Evolutionary conservation across 1,284 basidiomycete genomes (phyloP).

Genomic region (Entoloma clypeatum): DNA sequence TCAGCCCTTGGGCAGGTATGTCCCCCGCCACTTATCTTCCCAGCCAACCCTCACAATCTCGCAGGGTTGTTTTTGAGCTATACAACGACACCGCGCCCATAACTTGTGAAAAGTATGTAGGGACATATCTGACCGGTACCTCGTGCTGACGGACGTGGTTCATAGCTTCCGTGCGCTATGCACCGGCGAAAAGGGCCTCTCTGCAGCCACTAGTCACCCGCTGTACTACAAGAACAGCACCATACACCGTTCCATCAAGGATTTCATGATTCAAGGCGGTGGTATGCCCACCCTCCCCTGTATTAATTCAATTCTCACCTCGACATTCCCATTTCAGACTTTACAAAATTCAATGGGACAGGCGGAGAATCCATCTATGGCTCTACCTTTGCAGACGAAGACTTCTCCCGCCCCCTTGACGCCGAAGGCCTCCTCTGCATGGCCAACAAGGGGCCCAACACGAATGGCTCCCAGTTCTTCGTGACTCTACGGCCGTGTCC

Average conservation of each 20-base stretch:
- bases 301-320: not conserved
- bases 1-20: slow-evolving; percentile 56
- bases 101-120: slow-evolving; percentile 78
- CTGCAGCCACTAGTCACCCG: slow-evolving; percentile 53
- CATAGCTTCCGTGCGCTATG: slow-evolving; percentile 82
- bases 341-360: slow-evolving; percentile 73
- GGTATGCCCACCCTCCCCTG: slow-evolving; percentile 37
- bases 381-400: slow-evolving; percentile 71
- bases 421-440: slow-evolving; percentile 72
- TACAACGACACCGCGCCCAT: slow-evolving; percentile 75
- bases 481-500: slow-evolving; percentile 71
- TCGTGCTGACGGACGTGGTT: slow-evolving; percentile 6
- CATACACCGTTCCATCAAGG: slow-evolving; percentile 76
- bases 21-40: slow-evolving; percentile 9
- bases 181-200: slow-evolving; percentile 82
- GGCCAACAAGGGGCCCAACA: slow-evolving; percentile 80
- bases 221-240: slow-evolving; percentile 82
- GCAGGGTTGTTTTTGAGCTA: slow-evolving; percentile 77
- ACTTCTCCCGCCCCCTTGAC: slow-evolving; percentile 65
- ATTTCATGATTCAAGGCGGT: slow-evolving; percentile 89
- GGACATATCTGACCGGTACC: not conserved
- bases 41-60: slow-evolving; percentile 1
- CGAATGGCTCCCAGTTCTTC: slow-evolving; percentile 83
- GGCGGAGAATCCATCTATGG: slow-evolving; percentile 87
- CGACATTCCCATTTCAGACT: slow-evolving; percentile 40